Conservation (phyloP, 768 basidiomycete genomes). For the Agaricus sinodeliciosus region DNA sequence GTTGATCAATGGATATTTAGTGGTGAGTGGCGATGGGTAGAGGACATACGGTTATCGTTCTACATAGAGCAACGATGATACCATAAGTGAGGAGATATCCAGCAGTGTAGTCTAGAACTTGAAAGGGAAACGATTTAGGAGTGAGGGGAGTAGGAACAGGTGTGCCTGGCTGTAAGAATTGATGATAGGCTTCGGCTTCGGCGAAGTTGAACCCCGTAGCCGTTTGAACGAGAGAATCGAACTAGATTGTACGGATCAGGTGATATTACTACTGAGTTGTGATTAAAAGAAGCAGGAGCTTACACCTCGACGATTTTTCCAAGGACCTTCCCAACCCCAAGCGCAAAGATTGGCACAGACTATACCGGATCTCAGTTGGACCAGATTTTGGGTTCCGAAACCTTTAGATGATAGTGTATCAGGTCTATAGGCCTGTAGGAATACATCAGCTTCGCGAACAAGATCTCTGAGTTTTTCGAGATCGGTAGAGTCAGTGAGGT, state of each 20-base stretch:
- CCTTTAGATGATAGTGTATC: constrained; percentile 41
- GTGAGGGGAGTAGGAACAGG: constrained; percentile 1
- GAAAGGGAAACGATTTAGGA: constrained; percentile 43
- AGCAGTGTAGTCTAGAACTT: constrained; percentile 53
- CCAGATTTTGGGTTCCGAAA: constrained; percentile 37
- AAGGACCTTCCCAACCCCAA: constrained; percentile 54
- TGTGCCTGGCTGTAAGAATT: constrained; percentile 16
- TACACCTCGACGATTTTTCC: constrained; percentile 48
- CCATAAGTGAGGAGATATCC: constrained; percentile 56
- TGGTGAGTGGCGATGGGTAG: background rate
- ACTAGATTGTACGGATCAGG: constrained; percentile 26
- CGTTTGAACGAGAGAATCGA: constrained; percentile 60
- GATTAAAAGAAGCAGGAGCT: constrained; percentile 5
- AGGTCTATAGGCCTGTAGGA: constrained; percentile 57
- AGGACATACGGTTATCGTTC: constrained; percentile 36
- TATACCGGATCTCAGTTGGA: constrained; percentile 34
- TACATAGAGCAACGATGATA: constrained; percentile 47
- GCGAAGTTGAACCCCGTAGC: constrained; percentile 54
- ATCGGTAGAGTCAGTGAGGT: constrained; percentile 31
- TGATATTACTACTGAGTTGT: background rate
- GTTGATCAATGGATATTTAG: background rate
- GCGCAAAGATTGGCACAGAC: constrained; percentile 49
- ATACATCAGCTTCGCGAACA: constrained; percentile 41
- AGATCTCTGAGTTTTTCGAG: constrained; percentile 28
- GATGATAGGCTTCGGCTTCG: constrained; percentile 42